Evolutionary conservation across 441 rosid species (phyloP), one percentile per base, ranked within the genome.

Genomic region (Cnidoscolus chayamansa): DNA sequence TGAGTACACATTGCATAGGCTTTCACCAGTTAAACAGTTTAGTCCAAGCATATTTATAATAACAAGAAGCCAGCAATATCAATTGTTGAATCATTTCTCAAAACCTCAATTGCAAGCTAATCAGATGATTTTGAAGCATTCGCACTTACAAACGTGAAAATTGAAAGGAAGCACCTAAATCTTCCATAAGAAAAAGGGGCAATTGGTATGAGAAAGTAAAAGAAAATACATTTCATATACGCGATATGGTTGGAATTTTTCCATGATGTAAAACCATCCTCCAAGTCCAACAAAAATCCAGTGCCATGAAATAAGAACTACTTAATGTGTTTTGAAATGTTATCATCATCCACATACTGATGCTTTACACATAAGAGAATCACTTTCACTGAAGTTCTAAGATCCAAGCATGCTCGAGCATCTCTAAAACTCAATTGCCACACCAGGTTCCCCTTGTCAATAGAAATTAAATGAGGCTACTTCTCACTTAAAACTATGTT

Each of bases 71-170:
- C 25, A 15, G 43, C 57, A 53, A 19, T 13, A 51, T 32, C 57
- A 30, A 8, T 15, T 15, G 8, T 16, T 7, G n/a, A 53, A 49
- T 53, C 60, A 67, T 67, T 25, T 16, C 2, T 9, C n/a, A 43
- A 37, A 67, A 32, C 37, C 31, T 51, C 70, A 67, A 16, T 10
- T 51, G 20, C 47, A 67, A 67, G 59, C 71, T 37, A 53, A 35
- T 67, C 30, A 47, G 15, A 50, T 63, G 12, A 15, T 9, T 43
- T 31, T 25, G 32, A 63, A 43, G 12, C 35, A 43, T 3, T 56
- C 5, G 10, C 32, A 19, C 8, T 10, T 56, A 9, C 10, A 43
- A 19, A 30, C 16, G 10, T 63, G n/a, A 45, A 43, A 17, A 17
- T 0, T 10, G 10, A 56, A 9, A 13, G 60, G 31, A 35, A 35